These are phyloP conservation scores for Nicotiana paniculata DNA, from an alignment of 257 asterid species.

Conservation along the genomic window DNA sequence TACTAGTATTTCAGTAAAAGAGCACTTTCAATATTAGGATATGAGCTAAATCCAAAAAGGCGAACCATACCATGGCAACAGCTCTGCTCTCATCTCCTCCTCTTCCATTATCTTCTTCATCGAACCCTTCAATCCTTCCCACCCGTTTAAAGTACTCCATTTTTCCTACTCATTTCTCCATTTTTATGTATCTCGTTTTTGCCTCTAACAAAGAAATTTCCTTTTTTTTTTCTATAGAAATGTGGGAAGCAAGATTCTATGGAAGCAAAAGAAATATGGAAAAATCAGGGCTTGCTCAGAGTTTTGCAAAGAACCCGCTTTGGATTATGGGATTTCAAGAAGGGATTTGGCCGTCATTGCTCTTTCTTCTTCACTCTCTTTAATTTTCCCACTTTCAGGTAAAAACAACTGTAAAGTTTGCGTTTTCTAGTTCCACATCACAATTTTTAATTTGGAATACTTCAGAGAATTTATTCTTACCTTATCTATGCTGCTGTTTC, in stretches of 20 bases:
- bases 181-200: neutral
- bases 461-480: neutral
- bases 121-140: neutral
- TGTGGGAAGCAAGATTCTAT: neutral
- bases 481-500: neutral
- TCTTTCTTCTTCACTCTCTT: conserved; percentile 49
- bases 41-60: conserved; percentile 3
- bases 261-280: conserved; percentile 14
- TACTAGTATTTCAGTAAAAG: neutral
- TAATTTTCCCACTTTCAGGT: conserved; percentile 48
- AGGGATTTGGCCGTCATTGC: conserved; percentile 54
- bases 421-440: neutral
- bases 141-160: neutral
- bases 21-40: neutral
- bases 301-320: conserved; percentile 28
- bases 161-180: neutral
- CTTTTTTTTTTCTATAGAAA: neutral
- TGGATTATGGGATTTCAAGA: conserved; percentile 34
- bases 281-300: conserved; percentile 21
- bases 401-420: neutral
- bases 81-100: conserved; percentile 12
- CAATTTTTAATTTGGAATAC: neutral
- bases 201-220: neutral
- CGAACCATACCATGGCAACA: conserved; percentile 6
- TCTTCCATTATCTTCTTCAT: conserved; percentile 2